Evolutionary conservation across 2,329 filamentous ascomycete genomes (phyloP).

Genomic region (Aureobasidium sp.): DNA sequence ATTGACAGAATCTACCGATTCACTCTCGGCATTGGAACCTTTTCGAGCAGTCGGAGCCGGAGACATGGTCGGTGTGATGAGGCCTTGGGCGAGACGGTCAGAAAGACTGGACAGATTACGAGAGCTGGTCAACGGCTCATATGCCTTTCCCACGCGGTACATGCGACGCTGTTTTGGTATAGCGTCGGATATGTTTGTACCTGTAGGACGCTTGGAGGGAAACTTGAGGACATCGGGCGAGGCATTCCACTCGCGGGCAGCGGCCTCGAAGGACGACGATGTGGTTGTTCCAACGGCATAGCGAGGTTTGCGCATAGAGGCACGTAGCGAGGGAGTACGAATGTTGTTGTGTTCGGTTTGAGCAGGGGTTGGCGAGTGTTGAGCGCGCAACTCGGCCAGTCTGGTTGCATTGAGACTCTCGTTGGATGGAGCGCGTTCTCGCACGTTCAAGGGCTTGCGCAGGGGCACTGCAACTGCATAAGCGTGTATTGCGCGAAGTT

Average conservation of each 20-base stretch:
- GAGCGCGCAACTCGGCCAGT: constrained; percentile 39
- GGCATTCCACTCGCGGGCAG: constrained; percentile 11
- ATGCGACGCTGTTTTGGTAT: constrained; percentile 6
- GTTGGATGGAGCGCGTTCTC: background rate
- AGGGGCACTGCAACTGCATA: background rate
- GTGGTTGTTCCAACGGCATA: constrained; percentile 9
- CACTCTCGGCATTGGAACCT: constrained; percentile 49
- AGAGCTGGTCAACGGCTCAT: background rate
- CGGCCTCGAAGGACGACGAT: constrained; percentile 10
- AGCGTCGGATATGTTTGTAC: background rate
- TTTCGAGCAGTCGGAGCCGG: constrained; percentile 32
- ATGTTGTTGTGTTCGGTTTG: background rate
- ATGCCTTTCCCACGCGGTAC: constrained; percentile 11
- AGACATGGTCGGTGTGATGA: constrained; percentile 7
- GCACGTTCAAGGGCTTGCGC: constrained; percentile 17
- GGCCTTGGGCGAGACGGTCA: constrained; percentile 4
- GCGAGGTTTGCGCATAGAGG: constrained; percentile 10
- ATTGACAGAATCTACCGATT: constrained; percentile 81
- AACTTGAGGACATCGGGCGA: constrained; percentile 10
- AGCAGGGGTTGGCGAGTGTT: constrained; percentile 8
- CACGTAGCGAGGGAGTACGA: constrained; percentile 10
- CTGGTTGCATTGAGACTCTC: constrained; percentile 47
- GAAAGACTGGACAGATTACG: constrained; percentile 7
- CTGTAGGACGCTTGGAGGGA: background rate
- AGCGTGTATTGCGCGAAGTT: background rate